Base-by-base conservation (phyloP, 2,329 filamentous ascomycete species). In the Aspergillus glaucus region DNA sequence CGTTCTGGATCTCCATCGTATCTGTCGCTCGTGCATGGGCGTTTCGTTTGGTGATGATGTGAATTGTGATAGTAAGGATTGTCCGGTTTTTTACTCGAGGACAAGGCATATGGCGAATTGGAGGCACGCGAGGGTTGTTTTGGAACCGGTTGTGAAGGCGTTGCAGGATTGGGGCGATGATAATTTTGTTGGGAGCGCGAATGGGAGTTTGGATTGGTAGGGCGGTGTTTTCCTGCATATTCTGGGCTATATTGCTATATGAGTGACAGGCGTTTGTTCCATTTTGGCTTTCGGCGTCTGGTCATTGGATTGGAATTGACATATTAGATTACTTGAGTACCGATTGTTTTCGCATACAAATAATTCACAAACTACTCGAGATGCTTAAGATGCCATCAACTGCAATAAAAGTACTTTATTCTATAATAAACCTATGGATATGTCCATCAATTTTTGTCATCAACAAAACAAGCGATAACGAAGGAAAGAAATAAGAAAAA, bases 1-100 rank as follows among this genome's bases (percentile, higher is more conserved):
- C 51, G 78, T 81, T 9, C 65, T 74, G 41, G 80, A 89, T 51
- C 69, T 95, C 6, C 74, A 85, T 36, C 77, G 75, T 44, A 74
- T 95, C 7, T 98, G 93, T 68, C 82, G 86, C 51, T 87, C 81
- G 59, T 98, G 93, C 66, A 84, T 88, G 36, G 84, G 82, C 0
- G 64, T 91, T 15, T 76, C 85, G 3, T 85, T 83, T 55, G 73
- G 81, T 2, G 92, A 96, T 34, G 82, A 86, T 30, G 84, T 96
- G n/a, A 77, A 70, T 37, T 98, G 93, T 63, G 89, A 95, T 62
- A 95, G 87, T 66, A 82, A 87, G 65, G 92, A 95, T 69, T 98
- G 93, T 63, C 87, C 91, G 0, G 88, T 95, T 0, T 97, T 95
- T 58, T 97, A 95, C 69, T 67, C 69, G 3, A 58, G 72, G 36